Conservation (phyloP, 2,329 filamentous ascomycete genomes). For the Beauveria sp. region DNA sequence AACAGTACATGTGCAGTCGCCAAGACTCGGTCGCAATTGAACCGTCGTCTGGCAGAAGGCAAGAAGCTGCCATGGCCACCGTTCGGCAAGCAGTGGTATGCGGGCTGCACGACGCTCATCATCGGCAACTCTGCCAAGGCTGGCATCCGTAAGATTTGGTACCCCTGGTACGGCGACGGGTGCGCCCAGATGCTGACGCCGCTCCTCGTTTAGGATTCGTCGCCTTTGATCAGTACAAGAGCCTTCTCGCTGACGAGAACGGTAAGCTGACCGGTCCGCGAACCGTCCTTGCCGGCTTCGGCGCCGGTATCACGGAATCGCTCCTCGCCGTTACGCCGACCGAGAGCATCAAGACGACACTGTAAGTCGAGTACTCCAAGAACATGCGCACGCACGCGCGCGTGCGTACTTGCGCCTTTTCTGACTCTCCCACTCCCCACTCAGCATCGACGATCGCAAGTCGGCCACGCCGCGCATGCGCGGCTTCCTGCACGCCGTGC, state of each 20-base stretch:
- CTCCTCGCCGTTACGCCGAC: constrained; percentile 91
- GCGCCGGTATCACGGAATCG: constrained; percentile 90
- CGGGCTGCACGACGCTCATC: constrained; percentile 92
- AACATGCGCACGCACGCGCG: too few species aligned
- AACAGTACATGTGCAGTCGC: constrained; percentile 51
- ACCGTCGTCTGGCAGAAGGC: constrained; percentile 69
- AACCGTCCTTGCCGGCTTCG: constrained; percentile 89
- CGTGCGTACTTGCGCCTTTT: background rate
- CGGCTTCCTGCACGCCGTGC: constrained; percentile 85
- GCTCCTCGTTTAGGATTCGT: constrained; percentile 60
- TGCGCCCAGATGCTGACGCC: background rate
- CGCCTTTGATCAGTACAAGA: constrained; percentile 92
- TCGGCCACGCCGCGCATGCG: constrained; percentile 74
- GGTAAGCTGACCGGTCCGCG: constrained; percentile 85
- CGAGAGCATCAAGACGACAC: constrained; percentile 95
- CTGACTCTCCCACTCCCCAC: background rate
- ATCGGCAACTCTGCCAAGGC: constrained; percentile 96
- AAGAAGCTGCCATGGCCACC: constrained; percentile 92
- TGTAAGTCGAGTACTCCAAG: constrained; percentile 38
- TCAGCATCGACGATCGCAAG: constrained; percentile 90
- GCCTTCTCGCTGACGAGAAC: constrained; percentile 68
- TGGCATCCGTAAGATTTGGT: constrained; percentile 64
- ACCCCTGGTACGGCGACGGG: background rate
- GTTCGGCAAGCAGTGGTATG: constrained; percentile 93
- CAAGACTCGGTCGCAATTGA: constrained; percentile 91